Evolutionary conservation across 2,329 filamentous ascomycete species (phyloP), one percentile per base, ranked within the genome.

Genomic region (Trichoderma asperellum): DNA sequence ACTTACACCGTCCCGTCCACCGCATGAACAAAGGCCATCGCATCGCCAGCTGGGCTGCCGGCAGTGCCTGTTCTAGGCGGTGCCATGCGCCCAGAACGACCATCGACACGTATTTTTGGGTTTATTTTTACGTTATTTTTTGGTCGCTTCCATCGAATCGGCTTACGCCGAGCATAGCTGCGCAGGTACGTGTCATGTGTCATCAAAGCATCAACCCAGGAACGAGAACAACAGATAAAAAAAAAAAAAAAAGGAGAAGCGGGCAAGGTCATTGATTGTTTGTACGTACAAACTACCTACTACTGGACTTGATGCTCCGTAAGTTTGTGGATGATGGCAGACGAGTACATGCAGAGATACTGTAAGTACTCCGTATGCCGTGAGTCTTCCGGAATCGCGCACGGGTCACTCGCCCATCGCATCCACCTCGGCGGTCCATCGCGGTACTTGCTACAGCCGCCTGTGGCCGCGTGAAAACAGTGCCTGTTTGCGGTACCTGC

Each of bases 51-150:
- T 32, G 32, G 32, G 49, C 61, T 64, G 61, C 47, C 49, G 61
- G 61, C 61, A 64, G 61, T 64, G 61, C 61, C 57, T 43, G 37
- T 35, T 58, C 27, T 27, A 57, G 52, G 53, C 64, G 40, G 53
- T 57, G 7, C 24, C 27, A 67, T 58, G 64, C 43, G 64, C 55
- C 64, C 8, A 67, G 40, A 67, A 52, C 37, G 32, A 52, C 40
- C 64, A 11, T 52, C 64, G 40, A 18, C 55, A 49, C 63, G 53
- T 58, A 58, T 56, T 67, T 58, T 58, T 58, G 64, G 32, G 29
- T 59, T 67, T 58, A 29, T 58, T 67, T 67, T 67, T 67, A 67
- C 64, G 64, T 66, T 66, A 66, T 66, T 27, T 2, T 58, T 49
- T 47, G 29, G 14, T 34, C 16, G 24, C 24, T 11, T 43, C n/a